Conservation (phyloP, 2,329 filamentous ascomycete genomes). For the Penicillium polonicum region DNA sequence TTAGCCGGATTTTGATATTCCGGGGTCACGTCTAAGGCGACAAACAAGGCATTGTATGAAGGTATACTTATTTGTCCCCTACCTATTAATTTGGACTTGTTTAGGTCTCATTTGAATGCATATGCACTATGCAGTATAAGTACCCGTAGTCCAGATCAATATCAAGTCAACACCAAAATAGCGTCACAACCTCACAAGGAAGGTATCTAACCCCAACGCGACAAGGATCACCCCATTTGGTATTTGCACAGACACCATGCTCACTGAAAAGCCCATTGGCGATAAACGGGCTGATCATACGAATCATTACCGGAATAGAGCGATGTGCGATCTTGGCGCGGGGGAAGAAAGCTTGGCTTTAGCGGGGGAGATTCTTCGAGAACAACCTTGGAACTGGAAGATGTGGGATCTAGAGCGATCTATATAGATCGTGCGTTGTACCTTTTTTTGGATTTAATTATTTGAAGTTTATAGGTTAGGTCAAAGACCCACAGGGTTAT, state of each 20-base stretch:
- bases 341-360: constrained; percentile 15
- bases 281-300: constrained; percentile 5
- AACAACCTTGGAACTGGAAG: neutral
- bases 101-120: neutral
- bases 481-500: neutral
- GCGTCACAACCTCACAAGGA: neutral
- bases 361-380: constrained; percentile 9
- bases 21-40: neutral
- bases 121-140: neutral
- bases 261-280: constrained; percentile 3
- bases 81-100: neutral
- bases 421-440: neutral
- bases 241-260: neutral
- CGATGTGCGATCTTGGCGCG: constrained; percentile 10
- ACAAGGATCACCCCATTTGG: neutral
- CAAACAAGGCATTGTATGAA: neutral
- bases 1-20: neutral
- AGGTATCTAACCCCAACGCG: constrained; percentile 10
- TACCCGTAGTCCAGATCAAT: neutral
- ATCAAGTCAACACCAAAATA: neutral
- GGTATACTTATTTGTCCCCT: neutral
- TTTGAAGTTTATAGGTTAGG: neutral
- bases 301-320: constrained; percentile 18
- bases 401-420: neutral
- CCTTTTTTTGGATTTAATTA: neutral